A percentile compares a stretch with the other conserved stretches of the same genome.
Conservation (phyloP, 2,329 filamentous ascomycete species). For the Clarireedia homoeocarpa region DNA sequence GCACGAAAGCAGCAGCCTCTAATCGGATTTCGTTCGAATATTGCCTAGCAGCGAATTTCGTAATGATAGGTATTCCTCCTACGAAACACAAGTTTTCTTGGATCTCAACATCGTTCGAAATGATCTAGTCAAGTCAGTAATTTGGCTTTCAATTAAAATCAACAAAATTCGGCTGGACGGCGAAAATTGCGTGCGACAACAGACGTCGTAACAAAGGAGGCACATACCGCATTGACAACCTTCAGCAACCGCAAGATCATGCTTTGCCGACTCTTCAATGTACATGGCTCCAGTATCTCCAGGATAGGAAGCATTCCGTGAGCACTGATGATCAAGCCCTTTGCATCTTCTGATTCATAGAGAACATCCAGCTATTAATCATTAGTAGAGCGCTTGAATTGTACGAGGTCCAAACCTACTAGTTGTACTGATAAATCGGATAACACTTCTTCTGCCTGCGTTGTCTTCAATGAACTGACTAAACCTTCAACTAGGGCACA, state of each 20-base stretch:
- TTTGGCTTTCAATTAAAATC: not conserved
- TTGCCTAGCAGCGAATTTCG: slow-evolving; percentile 89
- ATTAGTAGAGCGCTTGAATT: not conserved
- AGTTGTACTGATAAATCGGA: slow-evolving; percentile 82
- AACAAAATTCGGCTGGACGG: no score
- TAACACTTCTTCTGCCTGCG: slow-evolving; percentile 78
- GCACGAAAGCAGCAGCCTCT: slow-evolving; percentile 90
- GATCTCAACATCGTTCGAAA: slow-evolving; percentile 85
- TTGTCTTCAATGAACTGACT: slow-evolving; percentile 80
- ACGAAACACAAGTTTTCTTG: slow-evolving; percentile 97
- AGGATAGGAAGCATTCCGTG: slow-evolving; percentile 92
- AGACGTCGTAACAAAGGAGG: no score
- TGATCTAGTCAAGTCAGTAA: slow-evolving; percentile 51
- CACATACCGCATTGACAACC: slow-evolving; percentile 75
- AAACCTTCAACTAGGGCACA: slow-evolving; percentile 81
- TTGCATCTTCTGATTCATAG: slow-evolving; percentile 83
- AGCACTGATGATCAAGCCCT: slow-evolving; percentile 84
- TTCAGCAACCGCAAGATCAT: slow-evolving; percentile 81
- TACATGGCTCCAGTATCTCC: slow-evolving; percentile 84
- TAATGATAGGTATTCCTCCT: slow-evolving; percentile 94
- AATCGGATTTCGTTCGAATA: slow-evolving; percentile 92
- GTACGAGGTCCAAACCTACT: slow-evolving; percentile 35
- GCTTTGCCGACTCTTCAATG: slow-evolving; percentile 72
- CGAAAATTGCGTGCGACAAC: no score
- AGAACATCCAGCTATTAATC: slow-evolving; percentile 60